Evolutionary conservation across 1,284 basidiomycete genomes (phyloP), one percentile per base, ranked within the genome.

Genomic region (Pyrrhoderma lamaoense): DNA sequence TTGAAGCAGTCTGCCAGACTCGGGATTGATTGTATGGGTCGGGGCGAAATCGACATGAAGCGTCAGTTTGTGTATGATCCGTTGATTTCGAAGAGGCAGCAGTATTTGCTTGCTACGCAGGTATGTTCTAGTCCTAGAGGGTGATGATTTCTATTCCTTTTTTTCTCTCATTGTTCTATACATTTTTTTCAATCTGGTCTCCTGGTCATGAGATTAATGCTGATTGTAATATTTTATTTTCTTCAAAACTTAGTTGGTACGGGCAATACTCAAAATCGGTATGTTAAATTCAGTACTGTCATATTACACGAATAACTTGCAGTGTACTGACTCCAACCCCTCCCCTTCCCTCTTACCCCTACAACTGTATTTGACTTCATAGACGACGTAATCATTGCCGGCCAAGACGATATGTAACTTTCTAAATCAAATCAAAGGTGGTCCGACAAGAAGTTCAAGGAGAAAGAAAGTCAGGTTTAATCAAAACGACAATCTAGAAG

Each of bases 51-150:
- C 63, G 94, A 99, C 63, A 99, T 99, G 95, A 95, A 89, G 75
- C 79, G 88, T 64, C 95, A 98, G 67, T 92, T 91, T 60, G 95
- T 99, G 21, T 95, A 95, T 63, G 95, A 99, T 65, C 94, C 95
- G 25, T 75, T 98, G 56, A 95, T 99, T 65, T 93, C 91, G 42
- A 99, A 99, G 74, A 78, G 95, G 62, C 94, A 98, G 67, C 96
- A 99, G 65, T 93, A 95, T 67, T 72, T 98, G 56, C 74, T 99
- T 44, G 95, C 96, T n/a, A 97, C 94, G 35, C 95, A 99, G 78
- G 86, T 93, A 57, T 47, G 76, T 18, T 42, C 8, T 47, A n/a
- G n/a, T n/a, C n/a, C n/a, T n/a, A n/a, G n/a, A n/a, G n/a, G n/a
- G n/a, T n/a, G n/a, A n/a, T n/a, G n/a, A n/a, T n/a, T n/a, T n/a